phyloP scores from a whole-genome alignment of 441 rosid genomes.

The Iberis amara region DNA sequence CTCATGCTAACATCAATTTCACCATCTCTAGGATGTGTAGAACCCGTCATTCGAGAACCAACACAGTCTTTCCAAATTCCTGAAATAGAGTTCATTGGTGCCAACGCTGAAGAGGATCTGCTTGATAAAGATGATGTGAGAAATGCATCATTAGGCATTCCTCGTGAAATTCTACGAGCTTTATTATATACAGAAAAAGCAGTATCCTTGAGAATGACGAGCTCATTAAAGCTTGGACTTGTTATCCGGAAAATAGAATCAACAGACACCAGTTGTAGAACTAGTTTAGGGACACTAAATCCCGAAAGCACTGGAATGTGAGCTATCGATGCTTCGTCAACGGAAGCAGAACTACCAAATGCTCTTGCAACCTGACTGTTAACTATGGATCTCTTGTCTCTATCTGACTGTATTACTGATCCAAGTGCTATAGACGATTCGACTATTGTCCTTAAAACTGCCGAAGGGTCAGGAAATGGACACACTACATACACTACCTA shows the following conservation, averaged over 20 bases:
- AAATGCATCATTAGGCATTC: constrained; percentile 52
- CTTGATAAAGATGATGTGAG: constrained; percentile 55
- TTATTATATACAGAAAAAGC: constrained; percentile 97
- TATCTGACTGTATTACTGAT: constrained; percentile 63
- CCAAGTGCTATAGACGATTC: constrained; percentile 93
- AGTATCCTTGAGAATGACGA: constrained; percentile 81
- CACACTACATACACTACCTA: constrained; percentile 98
- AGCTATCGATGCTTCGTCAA: constrained; percentile 84
- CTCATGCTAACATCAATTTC: constrained; percentile 86
- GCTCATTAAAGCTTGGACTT: constrained; percentile 82
- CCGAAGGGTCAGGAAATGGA: constrained; percentile 96
- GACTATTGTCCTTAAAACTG: constrained; percentile 76
- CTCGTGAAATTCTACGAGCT: constrained; percentile 85
- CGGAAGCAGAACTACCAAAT: constrained; percentile 75
- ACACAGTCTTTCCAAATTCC: constrained; percentile 92
- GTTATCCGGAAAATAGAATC: constrained; percentile 94
- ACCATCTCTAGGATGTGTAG: constrained; percentile 81
- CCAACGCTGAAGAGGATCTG: constrained; percentile 65
- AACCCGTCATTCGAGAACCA: constrained; percentile 75
- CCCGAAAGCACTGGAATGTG: constrained; percentile 85
- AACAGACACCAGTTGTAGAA: constrained; percentile 89
- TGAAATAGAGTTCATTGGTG: constrained; percentile 60
- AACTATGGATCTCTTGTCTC: constrained; percentile 62
- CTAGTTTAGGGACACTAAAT: constrained; percentile 78
- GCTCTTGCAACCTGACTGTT: constrained; percentile 85